Evolutionary conservation across 768 basidiomycete genomes (phyloP).

Genomic region (Saitozyma podzolica): DNA sequence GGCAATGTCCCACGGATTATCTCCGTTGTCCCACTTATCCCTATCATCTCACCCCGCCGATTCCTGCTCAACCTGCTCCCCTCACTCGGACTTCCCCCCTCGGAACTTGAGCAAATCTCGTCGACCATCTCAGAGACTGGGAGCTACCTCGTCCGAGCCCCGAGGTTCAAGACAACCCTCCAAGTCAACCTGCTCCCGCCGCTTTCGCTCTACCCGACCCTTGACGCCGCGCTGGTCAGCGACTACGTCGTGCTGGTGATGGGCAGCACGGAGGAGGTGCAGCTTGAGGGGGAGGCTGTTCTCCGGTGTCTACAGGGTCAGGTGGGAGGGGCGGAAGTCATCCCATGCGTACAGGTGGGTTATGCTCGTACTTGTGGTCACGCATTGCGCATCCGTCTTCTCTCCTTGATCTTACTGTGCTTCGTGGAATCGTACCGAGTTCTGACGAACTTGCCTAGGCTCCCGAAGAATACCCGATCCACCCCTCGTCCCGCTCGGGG

Average conservation of each 20-base stretch:
- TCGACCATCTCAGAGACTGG: constrained; percentile 11
- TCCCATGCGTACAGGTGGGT: constrained; percentile 69
- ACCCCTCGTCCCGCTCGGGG: constrained; percentile 60
- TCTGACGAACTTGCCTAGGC: constrained; percentile 17
- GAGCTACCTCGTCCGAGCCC: constrained; percentile 61
- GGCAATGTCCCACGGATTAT: constrained; percentile 69
- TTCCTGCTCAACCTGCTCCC: constrained; percentile 64
- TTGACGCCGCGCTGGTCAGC: constrained; percentile 82
- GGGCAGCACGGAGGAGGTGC: constrained; percentile 78
- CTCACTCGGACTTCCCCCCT: constrained; percentile 61
- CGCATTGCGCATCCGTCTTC: too few relatives aligned
- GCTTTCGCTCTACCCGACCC: constrained; percentile 68
- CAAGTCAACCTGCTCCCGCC: constrained; percentile 81
- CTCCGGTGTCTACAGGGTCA: constrained; percentile 85
- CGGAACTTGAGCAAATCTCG: constrained; percentile 47
- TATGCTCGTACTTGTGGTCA: background rate
- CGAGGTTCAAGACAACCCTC: constrained; percentile 85
- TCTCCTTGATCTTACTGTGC: background rate
- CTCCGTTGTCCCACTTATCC: constrained; percentile 78
- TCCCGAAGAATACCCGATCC: constrained; percentile 52
- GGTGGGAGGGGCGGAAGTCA: constrained; percentile 74
- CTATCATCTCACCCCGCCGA: constrained; percentile 61
- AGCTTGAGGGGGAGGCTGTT: constrained; percentile 79
- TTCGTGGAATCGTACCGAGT: background rate
- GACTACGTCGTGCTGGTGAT: constrained; percentile 87